phyloP scores from a whole-genome alignment of 2,329 filamentous ascomycete genomes.

The Stenocarpella maydis region DNA sequence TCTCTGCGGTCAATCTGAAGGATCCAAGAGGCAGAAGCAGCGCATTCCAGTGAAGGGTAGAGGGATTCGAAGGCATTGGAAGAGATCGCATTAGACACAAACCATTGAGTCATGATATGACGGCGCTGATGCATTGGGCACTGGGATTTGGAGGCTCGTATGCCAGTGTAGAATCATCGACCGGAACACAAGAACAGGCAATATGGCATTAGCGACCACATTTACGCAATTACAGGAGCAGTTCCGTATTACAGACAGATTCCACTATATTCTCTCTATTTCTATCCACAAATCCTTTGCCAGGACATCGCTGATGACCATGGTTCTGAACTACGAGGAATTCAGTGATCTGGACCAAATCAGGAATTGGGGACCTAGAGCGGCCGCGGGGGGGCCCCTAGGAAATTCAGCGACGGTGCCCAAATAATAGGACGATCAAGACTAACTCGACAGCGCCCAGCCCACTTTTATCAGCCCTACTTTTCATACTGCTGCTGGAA shows the following conservation, averaged over 20 bases:
- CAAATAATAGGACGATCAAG: background rate
- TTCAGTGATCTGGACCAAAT: background rate
- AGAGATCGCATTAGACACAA: no score
- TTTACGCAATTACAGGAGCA: background rate
- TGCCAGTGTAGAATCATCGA: no score
- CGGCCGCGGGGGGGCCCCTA: rapidly evolving
- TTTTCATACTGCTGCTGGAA: background rate
- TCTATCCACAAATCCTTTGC: background rate
- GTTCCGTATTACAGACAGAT: background rate
- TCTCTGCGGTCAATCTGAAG: background rate
- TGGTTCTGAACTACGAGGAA: no score
- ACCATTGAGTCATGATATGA: no score
- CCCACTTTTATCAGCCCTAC: background rate
- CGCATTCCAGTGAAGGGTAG: background rate
- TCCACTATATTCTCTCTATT: background rate
- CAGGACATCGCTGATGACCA: background rate
- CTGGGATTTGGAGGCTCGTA: no score
- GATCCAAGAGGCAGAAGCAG: background rate
- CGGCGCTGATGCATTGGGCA: no score
- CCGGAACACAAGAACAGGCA: background rate
- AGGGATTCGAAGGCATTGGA: no score
- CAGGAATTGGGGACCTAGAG: background rate
- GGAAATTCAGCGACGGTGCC: background rate
- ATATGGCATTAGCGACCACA: background rate
- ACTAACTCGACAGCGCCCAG: background rate